Evolutionary conservation across 306 rosid species (phyloP).

Genomic region (Dryas octopetala): DNA sequence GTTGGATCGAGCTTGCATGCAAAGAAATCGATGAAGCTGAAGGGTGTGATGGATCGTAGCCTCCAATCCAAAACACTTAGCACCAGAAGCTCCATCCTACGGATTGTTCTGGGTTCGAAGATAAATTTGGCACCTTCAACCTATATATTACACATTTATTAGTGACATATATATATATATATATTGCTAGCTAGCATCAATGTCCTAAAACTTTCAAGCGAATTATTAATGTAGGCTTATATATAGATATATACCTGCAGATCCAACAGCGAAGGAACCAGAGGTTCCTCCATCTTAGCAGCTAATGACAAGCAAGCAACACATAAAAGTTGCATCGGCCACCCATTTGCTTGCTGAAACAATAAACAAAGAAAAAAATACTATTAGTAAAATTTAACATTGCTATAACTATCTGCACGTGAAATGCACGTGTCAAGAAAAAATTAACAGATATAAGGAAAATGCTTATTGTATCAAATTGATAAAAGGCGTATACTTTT

Average conservation of each 20-base stretch:
- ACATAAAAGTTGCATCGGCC: conserved; percentile 90
- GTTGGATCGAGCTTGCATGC: conserved; percentile 83
- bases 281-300: conserved; percentile 97
- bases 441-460: conserved; percentile 5
- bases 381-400: neutral
- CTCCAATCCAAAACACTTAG: conserved; percentile 87
- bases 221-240: no score
- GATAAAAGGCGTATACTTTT: conserved; percentile 19
- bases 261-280: conserved; percentile 87
- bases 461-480: neutral
- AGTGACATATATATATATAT: neutral
- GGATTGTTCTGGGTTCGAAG: conserved; percentile 80
- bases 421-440: conserved; percentile 37
- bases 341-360: conserved; percentile 73
- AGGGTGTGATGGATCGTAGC: conserved; percentile 92
- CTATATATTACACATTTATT: conserved; percentile 26
- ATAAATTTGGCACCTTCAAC: conserved; percentile 78
- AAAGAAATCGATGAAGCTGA: conserved; percentile 78
- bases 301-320: conserved; percentile 95
- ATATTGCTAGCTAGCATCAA: no score
- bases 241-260: conserved; percentile 60
- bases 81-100: conserved; percentile 86
- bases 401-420: neutral
- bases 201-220: no score
- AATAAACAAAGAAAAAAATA: conserved; percentile 15